Base-by-base conservation (phyloP, 2,329 filamentous ascomycete genomes). In the Seiridium cupressi region DNA sequence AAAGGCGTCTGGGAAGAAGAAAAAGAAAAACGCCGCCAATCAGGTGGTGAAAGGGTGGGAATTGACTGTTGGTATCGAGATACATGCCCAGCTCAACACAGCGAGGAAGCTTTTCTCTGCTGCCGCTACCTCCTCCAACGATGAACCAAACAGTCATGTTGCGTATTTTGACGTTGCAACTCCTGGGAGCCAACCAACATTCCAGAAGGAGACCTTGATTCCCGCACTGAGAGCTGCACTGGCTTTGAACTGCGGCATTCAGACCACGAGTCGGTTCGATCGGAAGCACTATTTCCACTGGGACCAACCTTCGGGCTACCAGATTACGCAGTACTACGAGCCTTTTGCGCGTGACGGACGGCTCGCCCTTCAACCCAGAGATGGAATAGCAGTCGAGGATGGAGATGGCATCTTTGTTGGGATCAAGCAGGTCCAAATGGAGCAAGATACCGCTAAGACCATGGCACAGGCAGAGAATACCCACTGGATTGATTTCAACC, bases 261-360 rank as follows among this genome's bases (percentile, higher is more conserved):
- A 96, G 71, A 80, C 77, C 1, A 82, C 85, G 66, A 97, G 93
- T 74, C 86, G 86, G 58, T 99, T 97, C 77, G 95, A 99, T 75
- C 84, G 95, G 64, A 99, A 99, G 74, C 95, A 99, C 75, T 99
- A 99, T 76, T 98, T 99, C 76, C 97, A 97, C 80, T 96, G 95
- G 85, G 95, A 99, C 74, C 95, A 99, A 75, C 95, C 95, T 0
- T 85, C 92, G 0, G 95, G 95, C 0, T 99, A 99, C 74, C 95
- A 99, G 74, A 96, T 99, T 64, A 99, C 95, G 1, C 95, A 99
- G 72, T 98, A 94, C 77, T 97, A 98, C 73, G 79, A 87, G 60
- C 87, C 87, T 0, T 86, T 89, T 65, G 87, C 87, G 1, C 86
- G 81, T 62, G 81, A 92, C 67, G 95, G 95, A 1, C 76, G 79